phyloP scores from a whole-genome alignment of 2,329 filamentous ascomycete genomes.

The Orbilia quercus region DNA sequence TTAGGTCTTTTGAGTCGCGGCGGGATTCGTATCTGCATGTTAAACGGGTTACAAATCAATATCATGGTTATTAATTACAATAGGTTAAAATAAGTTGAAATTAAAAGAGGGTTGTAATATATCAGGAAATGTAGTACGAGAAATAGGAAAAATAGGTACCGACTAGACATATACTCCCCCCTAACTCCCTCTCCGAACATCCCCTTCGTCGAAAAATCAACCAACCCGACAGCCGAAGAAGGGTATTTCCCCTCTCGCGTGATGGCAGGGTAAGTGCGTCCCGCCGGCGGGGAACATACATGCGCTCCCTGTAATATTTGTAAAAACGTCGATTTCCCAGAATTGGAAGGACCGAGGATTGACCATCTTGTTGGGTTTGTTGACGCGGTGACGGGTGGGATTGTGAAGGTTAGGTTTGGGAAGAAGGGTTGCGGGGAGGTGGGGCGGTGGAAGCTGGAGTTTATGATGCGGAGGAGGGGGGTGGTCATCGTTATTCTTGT shows the following conservation, averaged over 20 bases:
- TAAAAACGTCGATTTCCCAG: slow-evolving; percentile 84
- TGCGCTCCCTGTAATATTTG: slow-evolving; percentile 80
- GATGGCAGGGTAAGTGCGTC: slow-evolving; percentile 82
- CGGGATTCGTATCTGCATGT: slow-evolving; percentile 84
- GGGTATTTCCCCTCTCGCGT: slow-evolving; percentile 69
- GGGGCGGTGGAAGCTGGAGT: slow-evolving; percentile 84
- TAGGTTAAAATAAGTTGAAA: no score
- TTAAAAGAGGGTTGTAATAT: no score
- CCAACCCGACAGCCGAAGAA: slow-evolving; percentile 77
- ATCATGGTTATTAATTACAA: no score
- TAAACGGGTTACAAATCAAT: no score
- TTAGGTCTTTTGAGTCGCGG: slow-evolving; percentile 87
- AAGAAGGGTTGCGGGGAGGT: slow-evolving; percentile 83
- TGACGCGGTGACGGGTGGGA: slow-evolving; percentile 69
- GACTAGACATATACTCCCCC: slow-evolving; percentile 60
- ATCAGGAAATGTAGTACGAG: no score
- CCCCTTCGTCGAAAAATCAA: slow-evolving; percentile 78
- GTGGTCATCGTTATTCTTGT: slow-evolving; percentile 25
- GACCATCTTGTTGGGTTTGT: slow-evolving; percentile 76
- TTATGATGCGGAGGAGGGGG: slow-evolving; percentile 71
- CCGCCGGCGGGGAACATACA: slow-evolving; percentile 78
- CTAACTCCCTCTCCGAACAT: slow-evolving; percentile 66
- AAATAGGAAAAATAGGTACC: slow-evolving; percentile 29
- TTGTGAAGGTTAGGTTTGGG: slow-evolving; percentile 74
- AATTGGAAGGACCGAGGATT: slow-evolving; percentile 80